Percentiles rank a stretch among this genome's conserved stretches.
These are phyloP conservation scores for Tilletia caries DNA, from an alignment of 1,284 basidiomycete species.

Conservation along the genomic window DNA sequence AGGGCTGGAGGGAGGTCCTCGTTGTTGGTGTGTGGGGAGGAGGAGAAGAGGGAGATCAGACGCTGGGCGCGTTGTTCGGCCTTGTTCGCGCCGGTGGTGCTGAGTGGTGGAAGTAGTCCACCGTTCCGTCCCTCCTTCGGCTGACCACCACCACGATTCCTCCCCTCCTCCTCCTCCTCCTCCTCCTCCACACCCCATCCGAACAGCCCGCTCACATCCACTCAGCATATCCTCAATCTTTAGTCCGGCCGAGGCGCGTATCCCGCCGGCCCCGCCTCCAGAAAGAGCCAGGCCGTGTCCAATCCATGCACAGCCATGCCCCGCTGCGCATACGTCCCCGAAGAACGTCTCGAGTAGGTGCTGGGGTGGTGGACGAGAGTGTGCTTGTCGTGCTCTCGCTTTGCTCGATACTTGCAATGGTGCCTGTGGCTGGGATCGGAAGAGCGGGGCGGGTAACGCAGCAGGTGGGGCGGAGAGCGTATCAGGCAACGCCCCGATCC, in stretches of 20 bases:
- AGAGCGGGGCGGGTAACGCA: not conserved
- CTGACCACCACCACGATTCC: not conserved
- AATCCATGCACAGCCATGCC: constrained; percentile 9
- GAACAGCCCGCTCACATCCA: not conserved
- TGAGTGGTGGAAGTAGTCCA: no score
- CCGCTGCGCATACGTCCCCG: not conserved
- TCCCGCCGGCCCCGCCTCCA: not conserved
- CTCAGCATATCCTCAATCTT: constrained; percentile 6
- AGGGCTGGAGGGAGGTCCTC: not conserved
- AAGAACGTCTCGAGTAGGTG: not conserved
- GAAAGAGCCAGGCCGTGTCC: constrained; percentile 2
- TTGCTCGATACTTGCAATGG: no score
- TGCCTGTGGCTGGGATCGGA: not conserved
- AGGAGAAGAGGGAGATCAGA: not conserved
- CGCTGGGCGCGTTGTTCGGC: not conserved
- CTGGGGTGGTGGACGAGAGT: not conserved
- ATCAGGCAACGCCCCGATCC: not conserved
- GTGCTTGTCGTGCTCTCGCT: no score
- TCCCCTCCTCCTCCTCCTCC: not conserved
- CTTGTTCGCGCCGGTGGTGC: not conserved
- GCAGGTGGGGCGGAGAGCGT: not conserved
- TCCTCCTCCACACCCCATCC: not conserved
- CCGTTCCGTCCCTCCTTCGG: no score
- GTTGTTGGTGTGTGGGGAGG: no score
- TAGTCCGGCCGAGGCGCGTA: not conserved